Conservation (phyloP, 495 filamentous ascomycete species). For the Penicillium canescens region DNA sequence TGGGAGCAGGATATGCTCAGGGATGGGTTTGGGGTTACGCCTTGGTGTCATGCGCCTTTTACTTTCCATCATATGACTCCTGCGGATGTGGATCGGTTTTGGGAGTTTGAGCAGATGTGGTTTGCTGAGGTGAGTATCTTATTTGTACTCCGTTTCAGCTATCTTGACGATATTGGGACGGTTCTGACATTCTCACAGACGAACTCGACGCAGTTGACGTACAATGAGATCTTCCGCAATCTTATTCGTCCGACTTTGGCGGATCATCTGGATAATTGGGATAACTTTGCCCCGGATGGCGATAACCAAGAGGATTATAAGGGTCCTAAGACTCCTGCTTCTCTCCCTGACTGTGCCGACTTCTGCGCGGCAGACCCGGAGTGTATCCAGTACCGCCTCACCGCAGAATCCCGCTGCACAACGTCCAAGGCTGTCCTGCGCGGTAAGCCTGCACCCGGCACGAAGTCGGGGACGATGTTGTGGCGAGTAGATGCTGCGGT, state of each 20-base stretch:
- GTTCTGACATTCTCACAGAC: constrained; percentile 5
- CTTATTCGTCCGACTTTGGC: constrained; percentile 23
- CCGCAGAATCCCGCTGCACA: constrained; percentile 26
- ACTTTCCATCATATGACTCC: constrained; percentile 51
- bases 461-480: constrained; percentile 30
- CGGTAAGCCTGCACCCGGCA: constrained; percentile 14
- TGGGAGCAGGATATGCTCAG: constrained; percentile 44
- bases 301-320: constrained; percentile 8
- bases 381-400: constrained; percentile 43
- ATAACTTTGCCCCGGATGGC: constrained; percentile 22
- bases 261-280: constrained; percentile 26
- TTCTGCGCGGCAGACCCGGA: constrained; percentile 31
- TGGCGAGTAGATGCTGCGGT: constrained; percentile 28
- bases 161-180: neutral
- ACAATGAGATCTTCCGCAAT: constrained; percentile 26
- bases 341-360: constrained; percentile 34
- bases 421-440: constrained; percentile 22
- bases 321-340: constrained; percentile 10
- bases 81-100: constrained; percentile 37
- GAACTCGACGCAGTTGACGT: constrained; percentile 15
- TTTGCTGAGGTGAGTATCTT: constrained; percentile 21
- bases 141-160: neutral
- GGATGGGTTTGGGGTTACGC: constrained; percentile 29
- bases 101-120: constrained; percentile 44
- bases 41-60: constrained; percentile 52